Base-by-base conservation (phyloP, 495 filamentous ascomycete species). In the Aspergillus taichungensis region DNA sequence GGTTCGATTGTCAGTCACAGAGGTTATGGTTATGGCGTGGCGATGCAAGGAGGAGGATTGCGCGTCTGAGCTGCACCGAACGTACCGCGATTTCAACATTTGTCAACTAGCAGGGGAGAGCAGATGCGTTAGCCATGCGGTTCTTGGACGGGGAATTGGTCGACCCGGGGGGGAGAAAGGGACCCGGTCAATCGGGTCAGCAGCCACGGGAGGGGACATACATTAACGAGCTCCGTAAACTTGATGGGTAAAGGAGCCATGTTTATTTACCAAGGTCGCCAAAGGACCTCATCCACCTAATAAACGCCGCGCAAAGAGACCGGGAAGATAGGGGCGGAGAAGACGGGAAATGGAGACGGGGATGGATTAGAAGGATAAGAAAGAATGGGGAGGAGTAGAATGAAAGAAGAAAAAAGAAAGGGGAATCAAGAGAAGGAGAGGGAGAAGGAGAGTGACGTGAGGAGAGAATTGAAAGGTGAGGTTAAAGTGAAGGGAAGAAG, bases 151-250 rank as follows among this genome's bases (percentile, higher is more conserved):
- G 13, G 28, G 8, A 45, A 27, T n/a, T 24, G 13, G 7, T 35
- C 39, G 28, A 33, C 40, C 39, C 37, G 40, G 52, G 13, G 33
- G n/a, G n/a, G n/a, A n/a, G n/a, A 44, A 11, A 40, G 37, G 14
- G 40, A 31, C 18, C 18, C 2, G 13, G 9, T 35, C 39, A 24
- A 33, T 41, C 39, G 36, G 40, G 52, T 11, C 32, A 4, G 18
- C 1, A 24, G 18, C 42, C 10, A 40, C 34, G 14, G 38, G 30
- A 43, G 45, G 46, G 47, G 45, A 64, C 74, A 62, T 76, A 94
- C 85, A 79, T 86, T 85, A 59, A 94, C 73, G 59, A 94, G 77
- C 79, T 96, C 90, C 64, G 84, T 87, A 67, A 96, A 96, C 70
- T 87, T 87, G 74, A 96, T 96, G 54, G 90, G 90, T 55, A 95